Evolutionary conservation across 1,284 basidiomycete species (phyloP).

Genomic region (Phlebopus sp.): DNA sequence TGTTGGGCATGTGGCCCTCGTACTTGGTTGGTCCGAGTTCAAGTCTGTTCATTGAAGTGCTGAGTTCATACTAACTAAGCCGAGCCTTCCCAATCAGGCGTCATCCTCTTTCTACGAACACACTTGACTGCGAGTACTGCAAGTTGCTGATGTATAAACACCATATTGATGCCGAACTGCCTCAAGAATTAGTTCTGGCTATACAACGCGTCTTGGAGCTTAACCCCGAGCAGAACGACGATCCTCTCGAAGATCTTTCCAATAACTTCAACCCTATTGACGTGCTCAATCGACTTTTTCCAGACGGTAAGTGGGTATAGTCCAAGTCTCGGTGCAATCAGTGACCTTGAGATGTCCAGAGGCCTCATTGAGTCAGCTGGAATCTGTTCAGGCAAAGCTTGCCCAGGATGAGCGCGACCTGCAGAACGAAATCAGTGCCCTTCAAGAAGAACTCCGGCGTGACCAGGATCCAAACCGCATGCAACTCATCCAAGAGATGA

Average conservation of each 20-base stretch:
- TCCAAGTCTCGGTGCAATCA: background rate
- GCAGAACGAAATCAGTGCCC: constrained; percentile 68
- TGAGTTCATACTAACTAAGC: too few species aligned
- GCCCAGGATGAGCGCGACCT: constrained; percentile 59
- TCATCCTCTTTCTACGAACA: background rate
- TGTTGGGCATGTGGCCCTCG: background rate
- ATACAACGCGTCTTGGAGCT: constrained; percentile 67
- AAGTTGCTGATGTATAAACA: constrained; percentile 21
- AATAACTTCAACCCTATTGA: constrained; percentile 56
- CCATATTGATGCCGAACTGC: constrained; percentile 44
- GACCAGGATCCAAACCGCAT: constrained; percentile 85
- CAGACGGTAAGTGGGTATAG: constrained; percentile 55
- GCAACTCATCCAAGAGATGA: constrained; percentile 90
- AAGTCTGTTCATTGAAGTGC: too few species aligned
- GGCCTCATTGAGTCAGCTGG: constrained; percentile 62
- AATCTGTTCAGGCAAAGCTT: constrained; percentile 60
- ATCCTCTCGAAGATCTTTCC: constrained; percentile 58
- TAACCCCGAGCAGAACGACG: constrained; percentile 40
- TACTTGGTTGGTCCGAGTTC: too few species aligned
- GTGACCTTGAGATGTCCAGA: constrained; percentile 41
- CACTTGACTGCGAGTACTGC: background rate
- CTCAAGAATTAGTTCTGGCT: constrained; percentile 62
- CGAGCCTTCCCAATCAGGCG: constrained; percentile 13
- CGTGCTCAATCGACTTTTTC: constrained; percentile 71
- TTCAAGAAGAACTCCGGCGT: constrained; percentile 64